Evolutionary conservation across 495 filamentous ascomycete species (phyloP), one percentile per base, ranked within the genome.

Genomic region (Neurospora discreta): DNA sequence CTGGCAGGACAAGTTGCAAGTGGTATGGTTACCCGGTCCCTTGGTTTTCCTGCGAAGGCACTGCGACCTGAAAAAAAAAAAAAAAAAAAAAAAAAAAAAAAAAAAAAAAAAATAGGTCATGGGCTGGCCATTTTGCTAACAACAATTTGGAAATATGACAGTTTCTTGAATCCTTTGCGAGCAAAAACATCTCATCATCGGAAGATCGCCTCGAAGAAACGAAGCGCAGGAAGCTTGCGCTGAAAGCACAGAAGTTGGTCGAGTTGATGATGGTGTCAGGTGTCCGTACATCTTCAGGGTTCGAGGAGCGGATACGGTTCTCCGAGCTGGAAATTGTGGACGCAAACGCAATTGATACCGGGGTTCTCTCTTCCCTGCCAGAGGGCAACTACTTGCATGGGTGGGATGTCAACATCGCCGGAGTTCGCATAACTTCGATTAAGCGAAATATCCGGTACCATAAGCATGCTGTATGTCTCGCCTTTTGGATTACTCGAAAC

Each of bases 241-340:
- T 90, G 70, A 99, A 99, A 86, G 92, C 92, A 39, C 90, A 93
- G 78, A 99, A 99, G 84, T 82, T 99, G 69, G 91, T 99, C 39
- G 95, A 98, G 82, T 84, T 99, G 72, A 98, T 99, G 95, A 97
- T 99, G 94, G 96, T 98, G 20, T 97, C 93, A 5, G 95, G 96
- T 5, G 90, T 99, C 68, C 94, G 92, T 26, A 99, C 95, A 3
- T 93, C 95, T 18, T 97, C 94, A 20, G 95, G 95, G 3, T 99
- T 98, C 76, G 95, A 99, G 81, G 95, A 99, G 80, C 88, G 95
- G 20, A 97, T 99, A 74, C 87, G 93, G 43, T 99, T 99, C 77
- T 92, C 94, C 0, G 95, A 99, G 81, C 90, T 99, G 80, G 95
- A 98, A 78, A 92, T 98, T 23, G 93, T 98, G 20, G 95, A 99